Percentiles rank a stretch among this genome's conserved stretches.
phyloP scores from a whole-genome alignment of 768 basidiomycete genomes.

The Russula lepida region DNA sequence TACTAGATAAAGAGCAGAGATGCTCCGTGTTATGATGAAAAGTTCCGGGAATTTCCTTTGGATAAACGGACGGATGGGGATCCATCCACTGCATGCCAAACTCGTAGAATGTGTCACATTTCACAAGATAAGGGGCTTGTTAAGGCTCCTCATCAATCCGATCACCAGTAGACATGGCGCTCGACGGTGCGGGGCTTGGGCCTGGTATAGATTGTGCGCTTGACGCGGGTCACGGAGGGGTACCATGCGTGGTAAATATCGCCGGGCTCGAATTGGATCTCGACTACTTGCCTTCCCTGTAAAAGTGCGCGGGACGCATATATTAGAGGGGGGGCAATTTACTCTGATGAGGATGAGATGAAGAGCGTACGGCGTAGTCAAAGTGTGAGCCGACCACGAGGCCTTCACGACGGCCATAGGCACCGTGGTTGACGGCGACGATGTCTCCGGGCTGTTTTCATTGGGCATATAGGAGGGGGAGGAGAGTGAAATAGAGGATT shows the following conservation, averaged over 20 bases:
- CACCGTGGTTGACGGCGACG: conserved; percentile 63
- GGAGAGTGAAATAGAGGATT: not conserved
- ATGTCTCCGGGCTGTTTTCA: conserved; percentile 61
- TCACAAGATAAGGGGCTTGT: not conserved
- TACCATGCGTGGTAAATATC: conserved; percentile 69
- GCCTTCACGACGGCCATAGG: conserved; percentile 62
- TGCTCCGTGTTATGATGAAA: not conserved
- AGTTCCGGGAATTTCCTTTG: not conserved
- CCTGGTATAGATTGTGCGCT: conserved; percentile 51
- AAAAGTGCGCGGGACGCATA: not conserved
- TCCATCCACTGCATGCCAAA: not conserved
- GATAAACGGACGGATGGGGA: not conserved
- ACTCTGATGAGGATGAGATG: not conserved
- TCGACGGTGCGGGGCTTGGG: conserved; percentile 55
- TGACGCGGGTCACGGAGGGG: conserved; percentile 71
- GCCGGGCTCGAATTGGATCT: conserved; percentile 67
- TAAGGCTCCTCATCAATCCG: not conserved
- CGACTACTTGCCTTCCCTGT: conserved; percentile 75
- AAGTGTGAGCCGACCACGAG: conserved; percentile 69
- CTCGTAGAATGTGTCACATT: not conserved
- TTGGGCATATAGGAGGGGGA: not conserved
- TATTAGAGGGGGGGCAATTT: not conserved
- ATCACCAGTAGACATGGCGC: conserved; percentile 66
- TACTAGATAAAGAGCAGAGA: conserved; percentile 9
- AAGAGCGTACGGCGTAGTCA: conserved; percentile 53